Conservation (phyloP, 108 stramenopile genomes). For the Cyclostephanos tholiformis region DNA sequence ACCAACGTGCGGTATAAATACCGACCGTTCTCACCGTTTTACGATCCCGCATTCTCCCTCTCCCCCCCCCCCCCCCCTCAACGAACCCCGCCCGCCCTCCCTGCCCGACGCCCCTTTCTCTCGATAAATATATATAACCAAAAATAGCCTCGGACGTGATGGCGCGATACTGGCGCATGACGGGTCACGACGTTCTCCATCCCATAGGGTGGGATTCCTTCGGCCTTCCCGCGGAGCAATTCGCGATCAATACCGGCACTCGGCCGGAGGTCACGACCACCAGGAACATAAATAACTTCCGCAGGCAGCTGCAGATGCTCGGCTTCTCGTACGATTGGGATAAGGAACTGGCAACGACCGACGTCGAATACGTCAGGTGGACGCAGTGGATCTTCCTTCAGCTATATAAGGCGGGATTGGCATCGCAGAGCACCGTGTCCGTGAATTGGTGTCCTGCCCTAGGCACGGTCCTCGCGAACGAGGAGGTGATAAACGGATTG, state of each 20-base stretch:
- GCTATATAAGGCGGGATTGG: slow-evolving; percentile 90
- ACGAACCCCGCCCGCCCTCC: no score
- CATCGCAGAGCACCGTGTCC: slow-evolving; percentile 80
- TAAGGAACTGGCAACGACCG: slow-evolving; percentile 94
- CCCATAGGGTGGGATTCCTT: slow-evolving; percentile 99
- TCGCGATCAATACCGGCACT: slow-evolving; percentile 96
- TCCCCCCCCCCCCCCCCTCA: slow-evolving; percentile 4
- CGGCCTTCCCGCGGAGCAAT: slow-evolving; percentile 99
- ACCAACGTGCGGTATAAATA: no score
- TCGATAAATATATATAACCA: no score
- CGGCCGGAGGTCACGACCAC: slow-evolving; percentile 93
- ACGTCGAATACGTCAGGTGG: slow-evolving; percentile 95
- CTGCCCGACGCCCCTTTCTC: no score
- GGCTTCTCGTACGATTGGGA: slow-evolving; percentile 99
- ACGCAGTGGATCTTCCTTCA: slow-evolving; percentile 99
- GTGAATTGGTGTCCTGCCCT: slow-evolving; percentile 99
- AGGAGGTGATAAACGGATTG: slow-evolving; percentile 97
- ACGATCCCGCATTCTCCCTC: no score
- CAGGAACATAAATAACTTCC: slow-evolving; percentile 95
- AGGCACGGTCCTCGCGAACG: slow-evolving; percentile 98
- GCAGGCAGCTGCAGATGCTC: slow-evolving; percentile 93
- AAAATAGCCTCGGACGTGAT: slow-evolving; percentile 97
- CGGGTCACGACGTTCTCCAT: slow-evolving; percentile 94
- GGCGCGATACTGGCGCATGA: slow-evolving; percentile 98
- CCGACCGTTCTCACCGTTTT: no score